Evolutionary conservation across 2,329 filamentous ascomycete species (phyloP).

Genomic region (Microdochium bolleyi): DNA sequence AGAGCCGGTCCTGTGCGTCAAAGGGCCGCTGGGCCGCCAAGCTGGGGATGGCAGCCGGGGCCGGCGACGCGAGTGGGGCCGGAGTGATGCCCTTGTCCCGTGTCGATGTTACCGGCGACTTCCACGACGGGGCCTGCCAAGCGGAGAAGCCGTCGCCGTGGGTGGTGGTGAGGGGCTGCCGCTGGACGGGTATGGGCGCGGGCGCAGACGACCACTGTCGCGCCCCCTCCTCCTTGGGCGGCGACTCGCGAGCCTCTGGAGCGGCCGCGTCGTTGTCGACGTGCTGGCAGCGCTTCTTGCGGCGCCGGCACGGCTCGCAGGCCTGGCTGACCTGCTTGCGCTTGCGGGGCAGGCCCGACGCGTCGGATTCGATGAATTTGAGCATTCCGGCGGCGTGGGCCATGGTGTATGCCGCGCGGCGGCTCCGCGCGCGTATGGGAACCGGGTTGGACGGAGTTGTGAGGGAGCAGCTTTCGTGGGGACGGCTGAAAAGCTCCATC

Average conservation of each 20-base stretch:
- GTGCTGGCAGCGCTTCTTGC: conserved; percentile 26
- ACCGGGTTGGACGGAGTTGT: too few relatives aligned
- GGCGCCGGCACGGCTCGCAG: conserved; percentile 44
- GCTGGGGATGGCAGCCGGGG: neutral
- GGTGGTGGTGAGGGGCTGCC: neutral
- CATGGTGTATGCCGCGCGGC: too few relatives aligned
- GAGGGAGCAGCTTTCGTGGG: too few relatives aligned
- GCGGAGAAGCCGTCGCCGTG: too few relatives aligned
- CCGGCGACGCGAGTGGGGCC: too few relatives aligned
- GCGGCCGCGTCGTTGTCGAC: too few relatives aligned
- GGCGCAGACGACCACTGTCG: neutral
- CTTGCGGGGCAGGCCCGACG: conserved; percentile 46
- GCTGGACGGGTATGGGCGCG: neutral
- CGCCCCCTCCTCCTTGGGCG: too few relatives aligned
- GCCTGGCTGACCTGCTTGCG: conserved; percentile 52
- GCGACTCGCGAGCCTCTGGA: too few relatives aligned
- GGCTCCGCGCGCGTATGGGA: too few relatives aligned
- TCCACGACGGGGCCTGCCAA: too few relatives aligned
- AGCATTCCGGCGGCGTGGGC: conserved; percentile 23
- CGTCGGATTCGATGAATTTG: conserved; percentile 50
- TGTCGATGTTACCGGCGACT: neutral
- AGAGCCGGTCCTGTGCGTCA: neutral
- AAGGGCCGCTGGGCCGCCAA: neutral
- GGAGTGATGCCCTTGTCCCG: neutral
- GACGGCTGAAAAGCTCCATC: too few relatives aligned